These are phyloP conservation scores for Lepidium aucheri DNA, from an alignment of 345 rosid species.

Conservation along the genomic window DNA sequence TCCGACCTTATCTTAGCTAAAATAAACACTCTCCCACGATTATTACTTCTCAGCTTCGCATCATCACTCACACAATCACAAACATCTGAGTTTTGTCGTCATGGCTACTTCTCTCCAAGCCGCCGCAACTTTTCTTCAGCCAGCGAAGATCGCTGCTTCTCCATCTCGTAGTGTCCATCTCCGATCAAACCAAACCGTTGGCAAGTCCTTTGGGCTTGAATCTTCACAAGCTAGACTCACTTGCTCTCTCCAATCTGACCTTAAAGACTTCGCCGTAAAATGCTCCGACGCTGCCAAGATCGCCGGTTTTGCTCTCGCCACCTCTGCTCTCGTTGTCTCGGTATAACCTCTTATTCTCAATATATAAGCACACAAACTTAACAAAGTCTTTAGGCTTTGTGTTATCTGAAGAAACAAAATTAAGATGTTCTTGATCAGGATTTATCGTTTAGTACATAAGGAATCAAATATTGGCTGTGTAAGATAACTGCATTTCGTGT, in stretches of 20 bases:
- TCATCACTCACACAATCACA: constrained; percentile 4
- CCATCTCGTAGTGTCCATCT: constrained; percentile 36
- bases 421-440: neutral
- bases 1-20: constrained; percentile 52
- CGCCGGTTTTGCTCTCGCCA: constrained; percentile 81
- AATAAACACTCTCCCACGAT: neutral
- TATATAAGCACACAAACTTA: neutral
- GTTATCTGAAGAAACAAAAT: neutral
- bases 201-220: constrained; percentile 59
- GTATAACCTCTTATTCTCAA: constrained; percentile 22
- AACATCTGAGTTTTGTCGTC: neutral
- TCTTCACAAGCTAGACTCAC: constrained; percentile 41
- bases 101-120: constrained; percentile 93
- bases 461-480: too few relatives aligned
- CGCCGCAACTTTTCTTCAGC: constrained; percentile 75
- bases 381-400: neutral
- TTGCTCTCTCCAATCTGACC: constrained; percentile 62
- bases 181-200: constrained; percentile 40
- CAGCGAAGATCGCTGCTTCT: constrained; percentile 42
- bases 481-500: neutral
- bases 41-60: constrained; percentile 8
- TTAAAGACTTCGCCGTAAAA: constrained; percentile 60
- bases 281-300: constrained; percentile 61
- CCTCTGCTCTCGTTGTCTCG: constrained; percentile 89
- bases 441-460: too few relatives aligned